Conservation (phyloP, 2,329 filamentous ascomycete genomes). For the Ascocoryne sarcoides region DNA sequence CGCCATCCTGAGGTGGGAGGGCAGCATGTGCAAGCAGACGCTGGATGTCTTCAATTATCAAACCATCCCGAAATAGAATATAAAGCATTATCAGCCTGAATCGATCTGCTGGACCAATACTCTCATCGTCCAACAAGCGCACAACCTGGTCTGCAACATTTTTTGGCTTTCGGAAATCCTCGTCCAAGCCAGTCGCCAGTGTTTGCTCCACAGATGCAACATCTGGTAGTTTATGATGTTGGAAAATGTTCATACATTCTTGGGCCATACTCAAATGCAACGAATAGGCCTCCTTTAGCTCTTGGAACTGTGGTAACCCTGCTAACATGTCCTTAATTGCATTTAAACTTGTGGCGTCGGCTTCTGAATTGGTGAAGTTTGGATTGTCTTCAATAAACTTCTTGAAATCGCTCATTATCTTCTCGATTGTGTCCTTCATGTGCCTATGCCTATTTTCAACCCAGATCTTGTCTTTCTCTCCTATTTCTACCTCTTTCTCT, state of each 20-base stretch:
- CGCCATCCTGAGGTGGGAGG: constrained; percentile 64
- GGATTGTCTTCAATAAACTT: constrained; percentile 87
- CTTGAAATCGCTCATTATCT: constrained; percentile 84
- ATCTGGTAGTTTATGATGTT: constrained; percentile 75
- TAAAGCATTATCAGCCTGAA: constrained; percentile 81
- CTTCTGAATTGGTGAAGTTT: constrained; percentile 72
- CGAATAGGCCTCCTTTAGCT: constrained; percentile 91
- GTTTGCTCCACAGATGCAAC: constrained; percentile 84
- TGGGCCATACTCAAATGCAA: constrained; percentile 94
- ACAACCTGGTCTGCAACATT: constrained; percentile 80
- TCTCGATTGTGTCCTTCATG: constrained; percentile 97
- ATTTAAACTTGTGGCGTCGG: constrained; percentile 67
- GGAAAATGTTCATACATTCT: constrained; percentile 92
- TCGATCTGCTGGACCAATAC: constrained; percentile 62
- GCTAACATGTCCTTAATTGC: constrained; percentile 97
- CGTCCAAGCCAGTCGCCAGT: constrained; percentile 83
- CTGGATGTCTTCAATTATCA: constrained; percentile 74
- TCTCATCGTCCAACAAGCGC: constrained; percentile 78
- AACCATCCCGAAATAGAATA: constrained; percentile 74
- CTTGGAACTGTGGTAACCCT: constrained; percentile 85
- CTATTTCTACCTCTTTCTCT: constrained; percentile 84
- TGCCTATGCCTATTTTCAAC: constrained; percentile 88
- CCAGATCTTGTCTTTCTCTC: constrained; percentile 90
- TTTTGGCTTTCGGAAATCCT: constrained; percentile 86
- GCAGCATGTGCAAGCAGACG: constrained; percentile 77